Conservation (phyloP, 202 grass and related monocot species). For the Zizania palustris region DNA sequence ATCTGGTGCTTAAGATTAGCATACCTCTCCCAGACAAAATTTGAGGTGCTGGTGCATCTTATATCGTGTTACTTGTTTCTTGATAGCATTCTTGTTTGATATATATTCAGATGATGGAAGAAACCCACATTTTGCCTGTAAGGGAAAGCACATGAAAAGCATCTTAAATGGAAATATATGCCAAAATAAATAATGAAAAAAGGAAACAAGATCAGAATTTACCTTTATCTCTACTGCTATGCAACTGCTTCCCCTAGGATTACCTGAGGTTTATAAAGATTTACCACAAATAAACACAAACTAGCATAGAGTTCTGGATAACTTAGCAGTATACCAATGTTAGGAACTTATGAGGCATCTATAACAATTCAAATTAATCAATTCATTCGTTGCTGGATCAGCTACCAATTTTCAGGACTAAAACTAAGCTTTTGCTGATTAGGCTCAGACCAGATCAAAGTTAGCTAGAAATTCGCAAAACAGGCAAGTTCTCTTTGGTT, state of each 20-base stretch:
- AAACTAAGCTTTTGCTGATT: not conserved
- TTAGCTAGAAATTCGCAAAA: constrained; percentile 14
- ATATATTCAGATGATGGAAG: constrained; percentile 93
- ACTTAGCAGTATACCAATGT: not conserved
- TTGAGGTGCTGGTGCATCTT: constrained; percentile 97
- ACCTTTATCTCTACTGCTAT: constrained; percentile 99
- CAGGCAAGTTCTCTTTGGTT: not conserved
- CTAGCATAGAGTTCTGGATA: constrained; percentile 25
- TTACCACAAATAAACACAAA: constrained; percentile 31
- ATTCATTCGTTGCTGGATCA: not conserved
- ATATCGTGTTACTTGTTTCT: constrained; percentile 83
- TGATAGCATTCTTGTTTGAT: constrained; percentile 69
- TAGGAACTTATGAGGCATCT: constrained; percentile 5
- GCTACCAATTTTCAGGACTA: not conserved
- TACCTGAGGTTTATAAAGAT: constrained; percentile 61
- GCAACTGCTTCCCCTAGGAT: constrained; percentile 49
- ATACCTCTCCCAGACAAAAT: constrained; percentile 76
- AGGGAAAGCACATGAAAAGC: constrained; percentile 26
- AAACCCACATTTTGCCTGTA: constrained; percentile 92
- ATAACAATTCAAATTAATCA: not conserved
- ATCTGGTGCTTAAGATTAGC: not conserved
- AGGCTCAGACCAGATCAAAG: constrained; percentile 4
- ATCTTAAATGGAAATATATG: constrained; percentile 24
- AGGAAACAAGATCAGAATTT: constrained; percentile 23
- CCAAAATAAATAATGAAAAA: constrained; percentile 32